Percentiles rank a stretch among this genome's conserved stretches.
These are phyloP conservation scores for Rubia yunnanensis DNA, from an alignment of 257 asterid genomes.

Conservation along the genomic window DNA sequence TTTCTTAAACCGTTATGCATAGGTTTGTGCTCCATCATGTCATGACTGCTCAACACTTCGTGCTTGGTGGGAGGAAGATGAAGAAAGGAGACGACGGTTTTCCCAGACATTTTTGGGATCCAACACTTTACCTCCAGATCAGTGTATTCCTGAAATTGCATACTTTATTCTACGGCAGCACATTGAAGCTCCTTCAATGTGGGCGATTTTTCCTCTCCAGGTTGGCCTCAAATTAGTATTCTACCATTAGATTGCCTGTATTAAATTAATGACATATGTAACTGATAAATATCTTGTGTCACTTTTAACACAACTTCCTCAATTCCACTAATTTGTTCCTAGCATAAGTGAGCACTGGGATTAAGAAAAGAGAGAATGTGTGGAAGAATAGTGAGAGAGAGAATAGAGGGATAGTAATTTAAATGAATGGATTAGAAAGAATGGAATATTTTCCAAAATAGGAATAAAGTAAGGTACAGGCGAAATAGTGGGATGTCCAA, in stretches of 20 bases:
- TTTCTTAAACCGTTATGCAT: background rate
- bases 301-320: background rate
- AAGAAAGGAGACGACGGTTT: conserved; percentile 55
- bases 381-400: background rate
- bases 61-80: conserved; percentile 99
- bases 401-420: background rate
- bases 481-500: no score
- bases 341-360: background rate
- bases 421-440: no score
- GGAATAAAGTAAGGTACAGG: background rate
- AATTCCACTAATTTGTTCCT: background rate
- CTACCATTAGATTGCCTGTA: background rate
- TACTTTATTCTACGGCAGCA: conserved; percentile 66
- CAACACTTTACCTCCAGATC: conserved; percentile 60
- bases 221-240: conserved; percentile 20
- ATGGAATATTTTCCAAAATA: background rate
- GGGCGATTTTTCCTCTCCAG: conserved; percentile 99
- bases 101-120: conserved; percentile 66
- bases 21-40: conserved; percentile 99
- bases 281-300: background rate
- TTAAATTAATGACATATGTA: background rate
- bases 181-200: conserved; percentile 89
- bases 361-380: no score
- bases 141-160: conserved; percentile 76
- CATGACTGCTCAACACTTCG: conserved; percentile 95